These are phyloP conservation scores for Exophiala phaeomuriformis DNA, from an alignment of 2,329 filamentous ascomycete species.

Conservation along the genomic window DNA sequence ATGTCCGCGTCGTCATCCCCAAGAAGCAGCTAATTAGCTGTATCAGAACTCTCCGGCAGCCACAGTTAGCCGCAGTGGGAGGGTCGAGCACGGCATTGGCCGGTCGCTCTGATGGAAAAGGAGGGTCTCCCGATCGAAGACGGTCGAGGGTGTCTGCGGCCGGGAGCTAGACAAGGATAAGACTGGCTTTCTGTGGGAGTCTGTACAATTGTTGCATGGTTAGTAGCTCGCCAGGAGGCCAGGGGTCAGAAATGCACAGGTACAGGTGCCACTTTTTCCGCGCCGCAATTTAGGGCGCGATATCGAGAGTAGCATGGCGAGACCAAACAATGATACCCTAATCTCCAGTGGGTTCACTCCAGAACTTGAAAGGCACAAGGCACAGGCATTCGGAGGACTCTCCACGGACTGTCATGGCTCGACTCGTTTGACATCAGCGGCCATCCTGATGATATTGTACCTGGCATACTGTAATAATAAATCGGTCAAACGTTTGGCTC, in stretches of 20 bases:
- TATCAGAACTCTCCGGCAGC: slow-evolving; percentile 3
- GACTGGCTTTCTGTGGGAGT: background rate
- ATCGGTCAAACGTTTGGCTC: too few relatives aligned
- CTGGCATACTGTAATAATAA: too few relatives aligned
- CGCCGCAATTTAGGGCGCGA: background rate
- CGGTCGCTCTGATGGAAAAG: slow-evolving; percentile 1
- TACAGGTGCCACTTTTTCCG: background rate
- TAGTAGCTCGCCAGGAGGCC: background rate
- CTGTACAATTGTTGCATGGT: background rate
- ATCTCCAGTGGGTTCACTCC: background rate
- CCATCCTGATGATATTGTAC: too few relatives aligned
- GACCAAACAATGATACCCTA: background rate
- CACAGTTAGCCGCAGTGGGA: slow-evolving; percentile 6
- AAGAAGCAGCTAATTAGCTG: background rate
- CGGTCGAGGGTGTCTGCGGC: background rate
- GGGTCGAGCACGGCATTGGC: background rate
- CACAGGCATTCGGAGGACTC: too few relatives aligned
- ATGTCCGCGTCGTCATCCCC: slow-evolving; percentile 9
- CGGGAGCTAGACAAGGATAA: background rate
- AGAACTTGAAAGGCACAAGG: background rate
- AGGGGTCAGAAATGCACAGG: background rate
- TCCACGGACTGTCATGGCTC: too few relatives aligned
- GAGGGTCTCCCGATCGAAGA: background rate
- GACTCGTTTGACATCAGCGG: too few relatives aligned
- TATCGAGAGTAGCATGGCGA: background rate